phyloP scores from a whole-genome alignment of 768 basidiomycete species.

The Suillus discolor region DNA sequence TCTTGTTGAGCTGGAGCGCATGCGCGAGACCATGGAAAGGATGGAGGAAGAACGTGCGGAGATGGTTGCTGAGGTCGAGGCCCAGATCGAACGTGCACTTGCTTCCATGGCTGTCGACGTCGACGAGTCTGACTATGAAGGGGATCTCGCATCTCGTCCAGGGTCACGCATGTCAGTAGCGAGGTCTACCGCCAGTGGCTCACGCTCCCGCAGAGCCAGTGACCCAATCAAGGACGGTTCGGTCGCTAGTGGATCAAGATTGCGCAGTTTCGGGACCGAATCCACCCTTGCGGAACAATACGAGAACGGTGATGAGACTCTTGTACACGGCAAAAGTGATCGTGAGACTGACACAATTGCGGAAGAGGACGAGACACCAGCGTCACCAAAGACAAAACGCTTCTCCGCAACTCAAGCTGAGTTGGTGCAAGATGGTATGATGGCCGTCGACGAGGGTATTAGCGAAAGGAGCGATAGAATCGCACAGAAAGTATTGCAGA shows the following conservation, averaged over 20 bases:
- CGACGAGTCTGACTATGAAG: conserved; percentile 69
- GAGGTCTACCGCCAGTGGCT: conserved; percentile 45
- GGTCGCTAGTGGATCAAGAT: conserved; percentile 32
- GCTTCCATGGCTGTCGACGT: conserved; percentile 84
- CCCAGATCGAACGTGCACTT: conserved; percentile 86
- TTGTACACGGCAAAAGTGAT: conserved; percentile 38
- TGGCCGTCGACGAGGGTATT: conserved; percentile 85
- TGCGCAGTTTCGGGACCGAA: conserved; percentile 78
- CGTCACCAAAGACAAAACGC: conserved; percentile 64
- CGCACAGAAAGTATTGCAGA: conserved; percentile 83
- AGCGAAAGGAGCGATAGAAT: conserved; percentile 85
- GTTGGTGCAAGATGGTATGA: conserved; percentile 73
- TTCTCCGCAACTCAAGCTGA: conserved; percentile 76
- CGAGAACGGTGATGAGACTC: conserved; percentile 45
- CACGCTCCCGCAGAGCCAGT: conserved; percentile 61
- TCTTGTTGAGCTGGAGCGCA: conserved; percentile 74
- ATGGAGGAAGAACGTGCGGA: conserved; percentile 88
- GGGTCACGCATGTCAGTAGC: conserved; percentile 63
- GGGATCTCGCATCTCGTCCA: conserved; percentile 59
- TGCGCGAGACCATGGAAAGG: conserved; percentile 82
- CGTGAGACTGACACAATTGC: conserved; percentile 55
- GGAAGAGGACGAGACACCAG: conserved; percentile 55
- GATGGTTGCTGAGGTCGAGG: conserved; percentile 93
- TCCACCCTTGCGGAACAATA: conserved; percentile 77
- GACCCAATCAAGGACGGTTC: conserved; percentile 52